Percentiles rank a stretch among this genome's conserved stretches.
phyloP scores from a whole-genome alignment of 306 rosid genomes.

The Erythrophleum fordii region DNA sequence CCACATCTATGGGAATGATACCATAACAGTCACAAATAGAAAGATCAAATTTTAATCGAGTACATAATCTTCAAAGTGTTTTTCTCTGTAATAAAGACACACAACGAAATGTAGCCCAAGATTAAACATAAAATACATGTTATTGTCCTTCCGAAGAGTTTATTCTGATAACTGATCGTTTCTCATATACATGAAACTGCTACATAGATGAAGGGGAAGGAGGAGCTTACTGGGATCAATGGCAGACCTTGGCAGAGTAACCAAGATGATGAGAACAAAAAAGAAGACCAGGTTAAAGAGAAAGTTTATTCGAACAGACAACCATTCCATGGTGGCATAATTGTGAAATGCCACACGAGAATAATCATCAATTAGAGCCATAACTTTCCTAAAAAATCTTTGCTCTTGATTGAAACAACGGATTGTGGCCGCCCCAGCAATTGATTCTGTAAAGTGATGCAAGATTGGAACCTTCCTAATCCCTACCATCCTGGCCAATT shows the following conservation, averaged over 20 bases:
- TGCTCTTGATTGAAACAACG: slow-evolving; percentile 77
- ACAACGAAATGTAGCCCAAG: not conserved
- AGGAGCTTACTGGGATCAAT: slow-evolving; percentile 72
- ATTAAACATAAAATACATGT: not conserved
- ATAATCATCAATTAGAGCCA: slow-evolving; percentile 63
- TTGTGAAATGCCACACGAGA: slow-evolving; percentile 82
- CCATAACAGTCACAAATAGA: not conserved
- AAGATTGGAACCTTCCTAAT: slow-evolving; percentile 78
- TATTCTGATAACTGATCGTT: not conserved
- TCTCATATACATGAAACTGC: slow-evolving; percentile 17
- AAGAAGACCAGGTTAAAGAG: slow-evolving; percentile 76
- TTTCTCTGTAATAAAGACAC: not conserved
- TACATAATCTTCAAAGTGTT: not conserved
- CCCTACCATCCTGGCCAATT: slow-evolving; percentile 86
- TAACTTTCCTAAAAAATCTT: slow-evolving; percentile 52
- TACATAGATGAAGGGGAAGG: slow-evolving; percentile 20
- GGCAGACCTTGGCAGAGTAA: slow-evolving; percentile 70
- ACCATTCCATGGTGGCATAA: slow-evolving; percentile 86
- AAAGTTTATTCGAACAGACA: slow-evolving; percentile 76
- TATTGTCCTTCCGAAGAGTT: not conserved
- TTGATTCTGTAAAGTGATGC: slow-evolving; percentile 87
- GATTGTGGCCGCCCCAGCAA: slow-evolving; percentile 65
- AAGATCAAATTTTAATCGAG: not conserved
- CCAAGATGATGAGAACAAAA: slow-evolving; percentile 67
- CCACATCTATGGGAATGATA: not conserved